Percentiles rank a stretch among this genome's conserved stretches.
phyloP scores from a whole-genome alignment of 1,284 basidiomycete species.

The Boletellus deceptivus region DNA sequence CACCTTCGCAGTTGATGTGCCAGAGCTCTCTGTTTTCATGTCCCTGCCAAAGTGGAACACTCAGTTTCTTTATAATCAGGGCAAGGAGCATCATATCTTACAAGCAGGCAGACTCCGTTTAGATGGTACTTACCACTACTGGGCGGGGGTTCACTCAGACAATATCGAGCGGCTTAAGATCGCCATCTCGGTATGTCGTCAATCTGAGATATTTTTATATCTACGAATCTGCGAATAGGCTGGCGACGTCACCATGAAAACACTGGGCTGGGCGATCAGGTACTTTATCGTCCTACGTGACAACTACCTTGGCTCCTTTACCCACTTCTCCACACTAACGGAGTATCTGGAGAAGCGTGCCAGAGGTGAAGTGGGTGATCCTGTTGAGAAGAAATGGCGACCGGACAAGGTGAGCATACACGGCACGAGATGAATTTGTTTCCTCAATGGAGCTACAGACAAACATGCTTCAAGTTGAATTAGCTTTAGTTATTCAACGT shows the following conservation, averaged over 20 bases:
- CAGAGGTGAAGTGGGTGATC: slow-evolving; percentile 70
- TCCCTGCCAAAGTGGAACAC: slow-evolving; percentile 88
- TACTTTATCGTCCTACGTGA: slow-evolving; percentile 85
- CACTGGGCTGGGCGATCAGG: slow-evolving; percentile 83
- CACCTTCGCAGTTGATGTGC: slow-evolving; percentile 62
- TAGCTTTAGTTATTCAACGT: slow-evolving; percentile 56
- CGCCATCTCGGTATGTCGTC: slow-evolving; percentile 56
- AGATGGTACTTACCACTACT: slow-evolving; percentile 76
- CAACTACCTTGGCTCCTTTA: slow-evolving; percentile 91
- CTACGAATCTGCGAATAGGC: slow-evolving; percentile 36
- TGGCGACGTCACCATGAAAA: slow-evolving; percentile 60
- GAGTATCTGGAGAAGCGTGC: slow-evolving; percentile 78
- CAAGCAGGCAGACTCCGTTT: slow-evolving; percentile 57
- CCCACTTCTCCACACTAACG: slow-evolving; percentile 82
- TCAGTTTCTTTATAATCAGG: slow-evolving; percentile 67
- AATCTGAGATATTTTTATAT: not conserved
- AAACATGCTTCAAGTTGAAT: slow-evolving; percentile 76
- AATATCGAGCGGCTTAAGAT: slow-evolving; percentile 79
- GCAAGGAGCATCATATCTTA: slow-evolving; percentile 56
- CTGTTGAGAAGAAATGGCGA: slow-evolving; percentile 75
- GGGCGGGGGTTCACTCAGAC: slow-evolving; percentile 61
- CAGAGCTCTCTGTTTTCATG: slow-evolving; percentile 57
- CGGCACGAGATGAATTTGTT: not conserved
- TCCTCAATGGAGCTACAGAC: slow-evolving; percentile 45
- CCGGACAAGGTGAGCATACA: slow-evolving; percentile 58